Base-by-base conservation (phyloP, 2,329 filamentous ascomycete species). In the Aspergillus unguis region DNA sequence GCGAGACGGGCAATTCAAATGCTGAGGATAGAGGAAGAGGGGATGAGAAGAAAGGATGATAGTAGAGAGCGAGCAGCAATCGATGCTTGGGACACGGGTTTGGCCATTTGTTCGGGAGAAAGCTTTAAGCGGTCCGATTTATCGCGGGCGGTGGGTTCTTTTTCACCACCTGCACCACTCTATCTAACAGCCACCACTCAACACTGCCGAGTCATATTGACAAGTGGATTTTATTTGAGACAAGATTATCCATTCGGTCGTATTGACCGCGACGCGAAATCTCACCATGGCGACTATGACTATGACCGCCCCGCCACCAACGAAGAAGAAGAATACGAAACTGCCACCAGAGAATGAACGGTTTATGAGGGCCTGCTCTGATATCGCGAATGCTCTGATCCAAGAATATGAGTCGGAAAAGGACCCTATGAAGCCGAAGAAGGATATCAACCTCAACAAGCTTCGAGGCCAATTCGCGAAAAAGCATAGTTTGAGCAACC, bases 341-440 rank as follows among this genome's bases (percentile, higher is more conserved):
- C 80, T 96, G 9, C 83, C 90, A 2, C 90, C 94, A 27, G 94
- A 99, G 74, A 96, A 92, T 73, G 94, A 99, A 75, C 86, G 94
- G 48, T 96, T 89, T 71, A 83, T 97, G 72, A 85, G 91, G 71
- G 94, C 91, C 63, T 99, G 95, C 73, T 92, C 92, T 57, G 95
- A 99, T 64, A 92, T 99, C 65, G 92, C 92, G 48, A 95, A 90
- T 68, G 88, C 87, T 49, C 82, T 99, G 44, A 96, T 99, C 63
- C 90, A 96, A 67, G 92, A 97, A 66, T 90, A 95, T 69, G 92
- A 97, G 72, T 81, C 88, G 28, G 82, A 86, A 60, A 85, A 85
- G 62, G 86, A 95, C 68, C 80, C 83, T 46, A 85, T 83, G 43
- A 85, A 84, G 56, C 82, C 87, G 0, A 85, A 85, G 67, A 90